Percentiles rank a stretch among this genome's conserved stretches.
phyloP scores from a whole-genome alignment of 441 rosid genomes.

The Erodium trifolium region DNA sequence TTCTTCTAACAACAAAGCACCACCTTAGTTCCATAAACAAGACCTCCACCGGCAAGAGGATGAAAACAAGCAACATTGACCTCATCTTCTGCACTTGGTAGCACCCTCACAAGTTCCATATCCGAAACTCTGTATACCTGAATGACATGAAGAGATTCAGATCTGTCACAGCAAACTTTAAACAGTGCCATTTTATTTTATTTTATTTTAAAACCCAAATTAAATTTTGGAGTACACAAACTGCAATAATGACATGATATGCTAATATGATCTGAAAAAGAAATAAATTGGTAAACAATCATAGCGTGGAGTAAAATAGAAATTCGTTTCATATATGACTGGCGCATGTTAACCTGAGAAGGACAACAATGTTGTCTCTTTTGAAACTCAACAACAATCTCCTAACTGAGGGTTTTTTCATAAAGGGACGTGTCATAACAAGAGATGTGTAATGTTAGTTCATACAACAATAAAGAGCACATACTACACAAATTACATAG shows the following conservation, averaged over 20 bases:
- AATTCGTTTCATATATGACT: background rate
- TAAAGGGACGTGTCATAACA: background rate
- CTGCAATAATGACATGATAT: background rate
- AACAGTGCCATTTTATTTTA: background rate
- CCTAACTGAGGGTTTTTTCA: background rate
- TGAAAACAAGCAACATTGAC: conserved; percentile 89
- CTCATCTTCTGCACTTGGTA: conserved; percentile 87
- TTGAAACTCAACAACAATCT: background rate
- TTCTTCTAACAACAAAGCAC: conserved; percentile 10
- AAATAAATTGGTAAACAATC: background rate
- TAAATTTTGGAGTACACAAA: background rate
- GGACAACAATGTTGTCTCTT: background rate
- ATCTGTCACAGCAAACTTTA: background rate
- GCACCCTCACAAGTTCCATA: conserved; percentile 90
- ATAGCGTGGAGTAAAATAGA: background rate
- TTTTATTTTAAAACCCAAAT: background rate
- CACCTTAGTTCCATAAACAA: conserved; percentile 92
- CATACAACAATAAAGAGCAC: no score
- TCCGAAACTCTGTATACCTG: conserved; percentile 94
- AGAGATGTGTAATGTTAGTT: background rate
- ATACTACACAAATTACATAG: no score
- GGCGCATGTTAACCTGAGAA: background rate
- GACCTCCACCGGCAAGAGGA: conserved; percentile 87
- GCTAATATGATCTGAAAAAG: background rate
- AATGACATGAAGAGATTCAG: conserved; percentile 12